These are phyloP conservation scores for Xylaria intraflava DNA, from an alignment of 495 filamentous ascomycete species.

Conservation along the genomic window DNA sequence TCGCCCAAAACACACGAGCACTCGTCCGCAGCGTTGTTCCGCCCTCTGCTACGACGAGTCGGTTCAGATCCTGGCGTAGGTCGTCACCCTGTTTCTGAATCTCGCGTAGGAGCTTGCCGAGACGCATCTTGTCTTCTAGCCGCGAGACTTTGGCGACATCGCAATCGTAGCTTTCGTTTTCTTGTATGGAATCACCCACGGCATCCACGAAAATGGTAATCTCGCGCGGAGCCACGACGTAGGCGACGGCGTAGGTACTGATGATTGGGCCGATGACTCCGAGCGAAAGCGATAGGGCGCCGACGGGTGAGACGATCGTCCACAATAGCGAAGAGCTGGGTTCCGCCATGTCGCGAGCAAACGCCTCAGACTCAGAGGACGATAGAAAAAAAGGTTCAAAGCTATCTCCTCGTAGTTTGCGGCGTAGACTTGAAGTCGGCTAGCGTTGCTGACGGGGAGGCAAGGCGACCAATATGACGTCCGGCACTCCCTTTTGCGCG, in stretches of 20 bases:
- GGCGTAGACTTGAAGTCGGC: background rate
- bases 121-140: constrained; percentile 46
- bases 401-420: constrained; percentile 17
- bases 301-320: constrained; percentile 40
- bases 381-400: constrained; percentile 11
- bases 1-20: constrained; percentile 44
- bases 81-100: constrained; percentile 52
- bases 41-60: constrained; percentile 37
- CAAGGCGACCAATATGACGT: constrained; percentile 11
- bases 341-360: constrained; percentile 32
- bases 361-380: constrained; percentile 9
- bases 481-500: constrained; percentile 7
- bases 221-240: constrained; percentile 43
- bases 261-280: constrained; percentile 36
- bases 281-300: constrained; percentile 42
- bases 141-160: constrained; percentile 43
- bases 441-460: background rate
- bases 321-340: constrained; percentile 34
- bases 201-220: constrained; percentile 44
- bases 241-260: constrained; percentile 38
- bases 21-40: constrained; percentile 37
- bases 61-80: constrained; percentile 42
- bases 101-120: constrained; percentile 44
- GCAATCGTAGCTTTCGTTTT: constrained; percentile 50
- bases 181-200: constrained; percentile 41